Conservation (phyloP, 2,329 filamentous ascomycete genomes). For the Metarhizium guizhouense region DNA sequence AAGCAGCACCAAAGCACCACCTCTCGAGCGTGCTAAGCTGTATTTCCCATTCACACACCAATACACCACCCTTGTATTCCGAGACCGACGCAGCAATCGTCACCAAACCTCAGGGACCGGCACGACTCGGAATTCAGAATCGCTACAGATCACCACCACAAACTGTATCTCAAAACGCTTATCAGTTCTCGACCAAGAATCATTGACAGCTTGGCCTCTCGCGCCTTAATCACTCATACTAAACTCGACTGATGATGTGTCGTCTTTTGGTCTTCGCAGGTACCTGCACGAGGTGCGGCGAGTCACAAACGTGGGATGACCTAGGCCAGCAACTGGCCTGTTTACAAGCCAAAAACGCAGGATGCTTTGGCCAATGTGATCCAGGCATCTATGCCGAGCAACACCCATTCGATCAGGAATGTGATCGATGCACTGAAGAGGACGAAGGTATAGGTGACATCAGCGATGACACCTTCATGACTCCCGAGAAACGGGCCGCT, state of each 20-base stretch:
- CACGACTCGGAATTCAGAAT: neutral
- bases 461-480: constrained; percentile 18
- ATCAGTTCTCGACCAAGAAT: neutral
- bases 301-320: constrained; percentile 32
- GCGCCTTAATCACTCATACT: neutral
- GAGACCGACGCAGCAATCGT: neutral
- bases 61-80: neutral
- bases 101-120: neutral
- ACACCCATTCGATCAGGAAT: constrained; percentile 39
- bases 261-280: constrained; percentile 36
- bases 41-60: neutral
- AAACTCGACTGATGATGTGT: constrained; percentile 28
- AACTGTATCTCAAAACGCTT: neutral
- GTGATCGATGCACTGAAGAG: constrained; percentile 32
- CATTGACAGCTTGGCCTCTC: neutral
- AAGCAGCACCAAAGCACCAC: neutral
- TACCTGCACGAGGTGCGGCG: constrained; percentile 32
- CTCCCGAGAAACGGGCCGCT: constrained; percentile 10
- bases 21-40: neutral
- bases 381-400: constrained; percentile 31
- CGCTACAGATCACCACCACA: neutral
- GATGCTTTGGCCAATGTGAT: constrained; percentile 33
- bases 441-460: constrained; percentile 33
- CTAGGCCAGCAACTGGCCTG: constrained; percentile 37
- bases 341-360: constrained; percentile 40